Conservation (phyloP, 169 alveolate genomes). For the Eimeria falciformis region DNA sequence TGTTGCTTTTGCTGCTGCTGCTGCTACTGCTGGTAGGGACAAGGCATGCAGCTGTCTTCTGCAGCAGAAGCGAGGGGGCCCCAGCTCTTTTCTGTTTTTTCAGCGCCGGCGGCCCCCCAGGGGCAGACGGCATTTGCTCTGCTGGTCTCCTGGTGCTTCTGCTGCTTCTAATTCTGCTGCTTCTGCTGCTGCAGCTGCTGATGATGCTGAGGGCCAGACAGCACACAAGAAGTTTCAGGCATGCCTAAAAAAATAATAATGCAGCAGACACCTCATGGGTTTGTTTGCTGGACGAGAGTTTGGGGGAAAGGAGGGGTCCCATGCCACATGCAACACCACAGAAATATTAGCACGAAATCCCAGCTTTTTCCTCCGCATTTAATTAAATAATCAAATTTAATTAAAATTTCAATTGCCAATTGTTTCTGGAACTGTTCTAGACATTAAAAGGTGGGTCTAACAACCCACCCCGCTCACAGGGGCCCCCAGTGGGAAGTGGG, state of each 20-base stretch:
- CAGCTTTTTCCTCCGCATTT: too few species aligned
- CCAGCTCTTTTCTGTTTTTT: constrained; percentile 14
- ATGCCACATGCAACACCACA: too few species aligned
- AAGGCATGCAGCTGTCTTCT: neutral
- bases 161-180: constrained; percentile 5
- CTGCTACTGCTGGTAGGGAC: neutral
- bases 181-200: constrained; percentile 17
- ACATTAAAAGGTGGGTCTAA: too few species aligned
- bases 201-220: neutral
- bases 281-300: too few species aligned
- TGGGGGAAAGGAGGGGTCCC: too few species aligned
- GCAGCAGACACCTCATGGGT: neutral
- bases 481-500: too few species aligned
- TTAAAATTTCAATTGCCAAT: too few species aligned
- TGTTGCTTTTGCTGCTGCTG: constrained; percentile 12
- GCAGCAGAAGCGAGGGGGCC: constrained; percentile 10
- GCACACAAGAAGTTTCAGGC: neutral
- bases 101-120: constrained; percentile 4
- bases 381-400: too few species aligned
- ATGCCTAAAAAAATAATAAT: neutral
- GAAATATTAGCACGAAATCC: too few species aligned
- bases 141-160: neutral
- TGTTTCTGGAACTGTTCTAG: too few species aligned
- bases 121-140: neutral
- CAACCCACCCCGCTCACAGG: too few species aligned